phyloP scores from a whole-genome alignment of 805 yeast species.

The Suhomyces pyralidae region DNA sequence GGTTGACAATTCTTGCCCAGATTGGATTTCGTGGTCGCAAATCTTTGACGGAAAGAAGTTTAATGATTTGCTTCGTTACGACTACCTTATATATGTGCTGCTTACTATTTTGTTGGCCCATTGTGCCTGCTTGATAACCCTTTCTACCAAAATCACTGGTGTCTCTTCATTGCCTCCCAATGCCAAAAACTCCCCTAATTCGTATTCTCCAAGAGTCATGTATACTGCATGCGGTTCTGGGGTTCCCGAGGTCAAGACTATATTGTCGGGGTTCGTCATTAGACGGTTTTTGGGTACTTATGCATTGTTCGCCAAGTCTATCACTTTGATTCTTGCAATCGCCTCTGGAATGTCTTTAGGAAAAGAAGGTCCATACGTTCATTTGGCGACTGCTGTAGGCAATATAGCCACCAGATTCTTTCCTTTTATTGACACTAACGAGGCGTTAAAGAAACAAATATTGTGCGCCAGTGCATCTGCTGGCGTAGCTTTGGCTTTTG shows the following conservation, averaged over 20 bases:
- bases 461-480: constrained; percentile 56
- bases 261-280: constrained; percentile 56
- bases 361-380: constrained; percentile 63
- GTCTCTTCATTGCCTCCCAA: not conserved
- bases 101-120: constrained; percentile 43
- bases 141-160: constrained; percentile 42
- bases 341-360: constrained; percentile 58
- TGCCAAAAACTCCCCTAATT: not conserved
- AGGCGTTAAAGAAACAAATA: constrained; percentile 49
- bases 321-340: constrained; percentile 49
- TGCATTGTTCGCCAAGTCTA: constrained; percentile 48
- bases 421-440: constrained; percentile 45
- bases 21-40: constrained; percentile 47
- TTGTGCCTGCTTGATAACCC: constrained; percentile 43
- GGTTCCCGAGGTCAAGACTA: constrained; percentile 60
- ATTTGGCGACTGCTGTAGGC: constrained; percentile 57
- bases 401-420: constrained; percentile 49
- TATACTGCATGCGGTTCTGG: constrained; percentile 60
- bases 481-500: constrained; percentile 61
- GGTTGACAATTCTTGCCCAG: constrained; percentile 10
- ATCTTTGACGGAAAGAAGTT: constrained; percentile 15
- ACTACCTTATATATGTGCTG: constrained; percentile 34
- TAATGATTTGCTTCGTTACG: constrained; percentile 16
- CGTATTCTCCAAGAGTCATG: constrained; percentile 19
- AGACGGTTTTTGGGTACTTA: constrained; percentile 50